Base-by-base conservation (phyloP, 2,329 filamentous ascomycete species). In the Ilyonectria destructans region DNA sequence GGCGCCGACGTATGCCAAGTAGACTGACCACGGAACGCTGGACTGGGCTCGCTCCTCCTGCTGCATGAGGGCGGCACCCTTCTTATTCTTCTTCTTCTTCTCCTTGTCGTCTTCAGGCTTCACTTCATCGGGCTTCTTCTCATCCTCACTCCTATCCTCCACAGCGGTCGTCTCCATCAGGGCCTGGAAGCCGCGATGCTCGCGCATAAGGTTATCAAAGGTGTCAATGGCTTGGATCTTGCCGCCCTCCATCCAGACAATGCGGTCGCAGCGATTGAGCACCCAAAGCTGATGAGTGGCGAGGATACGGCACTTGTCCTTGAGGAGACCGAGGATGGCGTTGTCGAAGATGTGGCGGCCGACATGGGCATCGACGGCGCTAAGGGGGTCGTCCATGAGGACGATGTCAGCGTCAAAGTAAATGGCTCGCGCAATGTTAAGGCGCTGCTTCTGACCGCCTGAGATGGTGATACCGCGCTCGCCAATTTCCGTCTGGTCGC, bases 271-370 rank as follows among this genome's bases (percentile, higher is more conserved):
- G 37, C 95, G 91, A 77, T 89, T 95, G 6, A 98, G 88, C 6
- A 98, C 95, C 85, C 97, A 96, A 15, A 98, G 89, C 80, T 98
- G 96, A 80, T 99, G 96, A 0, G 96, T 99, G 1, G 96, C 96
- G 35, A 99, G 86, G 37, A 98, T 92, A 21, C 96, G 89, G 77
- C 94, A 96, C 81, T 98, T 98, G 81, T 96, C 89, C 75, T 93
- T 93, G 61, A 98, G 85, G 10, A 98, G 86, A 8, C 96, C 96
- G 65, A 95, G 90, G 61, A 99, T 98, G 46, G 96, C 96, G 68
- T 97, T 92, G 80, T 98, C 96, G 83, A 98, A 97, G 75, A 99
- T 92, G 77, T 92, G 90, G 1, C 89, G 86, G 13, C 91, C 91
- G 45, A 92, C 91, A 69, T 92, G 90, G 21, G 91, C 90, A 74